Conservation (phyloP, 1,139 yeast species). For the Kazachstania sp. region DNA sequence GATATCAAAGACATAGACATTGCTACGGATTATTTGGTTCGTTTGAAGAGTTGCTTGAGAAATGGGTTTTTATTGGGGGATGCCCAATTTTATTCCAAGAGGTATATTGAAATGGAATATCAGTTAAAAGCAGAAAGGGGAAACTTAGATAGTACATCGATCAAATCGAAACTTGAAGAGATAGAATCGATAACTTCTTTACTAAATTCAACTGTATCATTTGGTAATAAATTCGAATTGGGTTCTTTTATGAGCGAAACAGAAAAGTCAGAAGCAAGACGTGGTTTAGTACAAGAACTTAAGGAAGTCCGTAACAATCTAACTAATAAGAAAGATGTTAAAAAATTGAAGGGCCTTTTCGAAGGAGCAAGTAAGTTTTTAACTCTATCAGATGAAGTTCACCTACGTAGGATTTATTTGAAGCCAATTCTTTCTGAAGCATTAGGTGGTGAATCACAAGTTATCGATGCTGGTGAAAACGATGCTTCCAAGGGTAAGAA, state of each 20-base stretch:
- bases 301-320: constrained; percentile 17
- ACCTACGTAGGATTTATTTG: constrained; percentile 35
- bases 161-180: constrained; percentile 25
- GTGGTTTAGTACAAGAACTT: constrained; percentile 28
- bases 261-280: constrained; percentile 31
- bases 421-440: constrained; percentile 34
- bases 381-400: constrained; percentile 34
- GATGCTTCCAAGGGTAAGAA: neutral
- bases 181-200: constrained; percentile 22
- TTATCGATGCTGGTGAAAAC: neutral
- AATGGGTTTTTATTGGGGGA: constrained; percentile 47
- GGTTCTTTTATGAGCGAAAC: constrained; percentile 32
- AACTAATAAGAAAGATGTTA: constrained; percentile 29
- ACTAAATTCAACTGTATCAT: constrained; percentile 23
- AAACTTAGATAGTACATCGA: constrained; percentile 31
- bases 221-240: constrained; percentile 36
- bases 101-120: constrained; percentile 41
- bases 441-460: neutral
- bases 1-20: constrained; percentile 34
- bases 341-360: constrained; percentile 30
- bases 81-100: constrained; percentile 50
- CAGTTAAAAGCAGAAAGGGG: constrained; percentile 38
- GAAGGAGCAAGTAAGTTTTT: constrained; percentile 35
- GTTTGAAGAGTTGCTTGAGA: constrained; percentile 41
- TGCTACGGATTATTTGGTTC: constrained; percentile 46